phyloP scores from a whole-genome alignment of 1,284 basidiomycete genomes.

The Rhodotorula glutinis region DNA sequence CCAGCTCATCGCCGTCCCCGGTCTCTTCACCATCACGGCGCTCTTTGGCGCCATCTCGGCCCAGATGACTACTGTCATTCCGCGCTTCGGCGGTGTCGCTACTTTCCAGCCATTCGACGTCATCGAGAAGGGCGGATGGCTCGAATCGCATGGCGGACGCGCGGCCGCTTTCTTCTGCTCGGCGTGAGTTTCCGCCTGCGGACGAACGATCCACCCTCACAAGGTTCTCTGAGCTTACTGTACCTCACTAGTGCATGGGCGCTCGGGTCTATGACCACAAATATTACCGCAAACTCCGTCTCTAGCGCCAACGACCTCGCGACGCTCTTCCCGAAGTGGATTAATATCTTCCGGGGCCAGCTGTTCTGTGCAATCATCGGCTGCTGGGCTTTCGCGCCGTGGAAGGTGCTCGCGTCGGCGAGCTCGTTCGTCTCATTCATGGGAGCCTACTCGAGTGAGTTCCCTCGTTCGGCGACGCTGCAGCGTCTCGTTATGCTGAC shows the following conservation, averaged over 20 bases:
- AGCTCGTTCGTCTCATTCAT: constrained; percentile 29
- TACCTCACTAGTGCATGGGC: constrained; percentile 44
- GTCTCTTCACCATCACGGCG: constrained; percentile 61
- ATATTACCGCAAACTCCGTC: constrained; percentile 56
- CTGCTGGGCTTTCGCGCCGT: constrained; percentile 26
- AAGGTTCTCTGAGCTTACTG: too few relatives aligned
- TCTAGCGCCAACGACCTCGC: constrained; percentile 68
- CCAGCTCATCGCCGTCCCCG: constrained; percentile 66
- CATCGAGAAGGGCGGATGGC: constrained; percentile 40
- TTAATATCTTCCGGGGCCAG: constrained; percentile 46
- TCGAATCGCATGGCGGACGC: constrained; percentile 61
- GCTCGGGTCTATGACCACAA: constrained; percentile 31
- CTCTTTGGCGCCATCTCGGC: constrained; percentile 65
- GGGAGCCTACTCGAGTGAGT: constrained; percentile 4
- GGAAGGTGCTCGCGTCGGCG: constrained; percentile 17
- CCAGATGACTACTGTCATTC: constrained; percentile 41
- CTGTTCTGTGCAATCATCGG: constrained; percentile 23
- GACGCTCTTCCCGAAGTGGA: constrained; percentile 50
- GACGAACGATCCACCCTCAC: too few relatives aligned
- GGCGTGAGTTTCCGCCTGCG: neutral
- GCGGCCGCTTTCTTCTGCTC: constrained; percentile 67
- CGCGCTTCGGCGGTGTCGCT: constrained; percentile 18
- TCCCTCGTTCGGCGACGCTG: too few relatives aligned
- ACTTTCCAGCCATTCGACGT: constrained; percentile 47
- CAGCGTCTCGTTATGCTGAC: too few relatives aligned